A percentile compares a stretch with the other conserved stretches of the same genome.
Conservation (phyloP, 345 rosid genomes). For the Psidium guajava region DNA sequence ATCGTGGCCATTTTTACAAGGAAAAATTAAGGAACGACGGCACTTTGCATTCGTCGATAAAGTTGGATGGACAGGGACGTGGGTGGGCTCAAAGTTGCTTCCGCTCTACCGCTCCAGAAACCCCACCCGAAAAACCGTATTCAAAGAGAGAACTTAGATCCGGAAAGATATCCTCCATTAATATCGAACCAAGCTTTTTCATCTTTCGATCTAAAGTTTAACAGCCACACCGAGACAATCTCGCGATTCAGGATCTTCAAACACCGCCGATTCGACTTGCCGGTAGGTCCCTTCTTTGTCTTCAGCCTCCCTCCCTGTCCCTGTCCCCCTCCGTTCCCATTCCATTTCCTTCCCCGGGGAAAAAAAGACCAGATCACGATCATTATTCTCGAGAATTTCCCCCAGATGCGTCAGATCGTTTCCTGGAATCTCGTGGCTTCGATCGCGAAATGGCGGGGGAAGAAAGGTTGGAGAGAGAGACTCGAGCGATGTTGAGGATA, state of each 20-base stretch:
- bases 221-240: too few relatives aligned
- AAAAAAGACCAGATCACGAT: not conserved
- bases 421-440: not conserved
- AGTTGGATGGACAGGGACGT: rapidly evolving
- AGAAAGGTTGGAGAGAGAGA: not conserved
- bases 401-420: not conserved
- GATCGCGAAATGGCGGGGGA: not conserved
- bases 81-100: too few relatives aligned
- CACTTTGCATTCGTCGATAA: rapidly evolving
- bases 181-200: too few relatives aligned
- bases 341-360: not conserved
- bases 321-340: not conserved
- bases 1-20: not conserved
- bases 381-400: not conserved
- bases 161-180: not conserved
- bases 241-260: too few relatives aligned
- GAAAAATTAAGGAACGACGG: not conserved
- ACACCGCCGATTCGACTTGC: too few relatives aligned
- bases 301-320: not conserved
- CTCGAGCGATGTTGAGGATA: not conserved
- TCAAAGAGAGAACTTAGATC: not conserved
- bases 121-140: not conserved
- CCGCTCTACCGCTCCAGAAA: rapidly evolving
- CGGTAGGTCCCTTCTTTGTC: not conserved
- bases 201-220: too few relatives aligned